Conservation (phyloP, 441 rosid species). For the Gossypium schwendimanii region DNA sequence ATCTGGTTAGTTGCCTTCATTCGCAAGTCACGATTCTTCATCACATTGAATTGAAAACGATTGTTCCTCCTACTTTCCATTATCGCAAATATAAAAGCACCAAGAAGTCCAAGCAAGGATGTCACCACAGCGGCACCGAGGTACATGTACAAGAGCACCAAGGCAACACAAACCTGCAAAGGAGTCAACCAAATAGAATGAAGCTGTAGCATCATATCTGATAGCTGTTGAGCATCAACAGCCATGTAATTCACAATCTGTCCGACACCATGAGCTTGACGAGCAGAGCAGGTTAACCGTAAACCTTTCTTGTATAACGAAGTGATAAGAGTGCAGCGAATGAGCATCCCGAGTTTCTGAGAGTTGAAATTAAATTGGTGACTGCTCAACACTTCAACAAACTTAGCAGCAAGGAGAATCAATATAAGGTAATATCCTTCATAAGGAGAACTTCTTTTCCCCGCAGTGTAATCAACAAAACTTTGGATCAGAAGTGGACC, state of each 20-base stretch:
- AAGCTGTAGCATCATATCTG: conserved; percentile 90
- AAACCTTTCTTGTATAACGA: conserved; percentile 74
- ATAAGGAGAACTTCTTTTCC: conserved; percentile 55
- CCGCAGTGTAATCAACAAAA: conserved; percentile 71
- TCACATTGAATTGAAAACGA: conserved; percentile 48
- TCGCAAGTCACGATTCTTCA: conserved; percentile 69
- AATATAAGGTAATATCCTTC: conserved; percentile 74
- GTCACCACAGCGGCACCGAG: conserved; percentile 59
- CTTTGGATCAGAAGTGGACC: conserved; percentile 80
- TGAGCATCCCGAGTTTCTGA: conserved; percentile 88
- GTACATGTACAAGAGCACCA: conserved; percentile 52
- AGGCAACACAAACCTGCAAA: conserved; percentile 56
- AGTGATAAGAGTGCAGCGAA: conserved; percentile 70
- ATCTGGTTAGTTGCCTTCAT: conserved; percentile 91
- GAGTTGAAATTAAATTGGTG: conserved; percentile 88
- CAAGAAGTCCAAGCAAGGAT: conserved; percentile 46
- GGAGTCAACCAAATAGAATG: conserved; percentile 92
- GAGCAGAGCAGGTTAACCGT: conserved; percentile 69
- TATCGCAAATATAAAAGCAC: conserved; percentile 38
- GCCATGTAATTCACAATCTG: conserved; percentile 96
- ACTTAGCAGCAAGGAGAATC: conserved; percentile 68
- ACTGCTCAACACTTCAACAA: conserved; percentile 56
- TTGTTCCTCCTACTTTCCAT: conserved; percentile 69
- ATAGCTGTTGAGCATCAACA: conserved; percentile 88
- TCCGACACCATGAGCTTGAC: conserved; percentile 89